phyloP scores from a whole-genome alignment of 2,329 filamentous ascomycete species.

The Colletotrichum siamense region DNA sequence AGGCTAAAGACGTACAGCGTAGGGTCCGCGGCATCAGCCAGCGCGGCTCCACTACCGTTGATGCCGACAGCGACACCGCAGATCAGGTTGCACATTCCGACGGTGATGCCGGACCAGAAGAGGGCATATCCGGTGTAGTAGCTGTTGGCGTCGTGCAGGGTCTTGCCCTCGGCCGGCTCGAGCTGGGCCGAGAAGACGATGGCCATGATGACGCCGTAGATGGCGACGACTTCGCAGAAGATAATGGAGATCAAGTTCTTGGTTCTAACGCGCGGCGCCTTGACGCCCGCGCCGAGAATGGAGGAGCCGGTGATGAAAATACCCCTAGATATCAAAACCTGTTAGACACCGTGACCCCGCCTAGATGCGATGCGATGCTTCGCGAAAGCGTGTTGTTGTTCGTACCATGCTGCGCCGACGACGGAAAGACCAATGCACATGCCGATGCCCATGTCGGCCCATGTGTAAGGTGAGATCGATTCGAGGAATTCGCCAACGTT shows the following conservation, averaged over 20 bases:
- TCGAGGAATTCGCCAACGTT: conserved; percentile 97
- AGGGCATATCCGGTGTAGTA: conserved; percentile 96
- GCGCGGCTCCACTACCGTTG: conserved; percentile 94
- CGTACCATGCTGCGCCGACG: conserved; percentile 95
- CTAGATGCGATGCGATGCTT: not conserved
- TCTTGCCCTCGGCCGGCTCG: conserved; percentile 65
- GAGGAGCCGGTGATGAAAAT: conserved; percentile 99
- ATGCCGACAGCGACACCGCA: conserved; percentile 97
- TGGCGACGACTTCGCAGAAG: conserved; percentile 99
- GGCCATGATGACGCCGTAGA: conserved; percentile 99
- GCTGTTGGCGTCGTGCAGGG: conserved; percentile 75
- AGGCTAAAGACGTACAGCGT: conserved; percentile 68
- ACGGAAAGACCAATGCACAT: conserved; percentile 97
- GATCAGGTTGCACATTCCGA: conserved; percentile 93
- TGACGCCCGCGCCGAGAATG: conserved; percentile 95
- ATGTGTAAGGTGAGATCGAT: conserved; percentile 90
- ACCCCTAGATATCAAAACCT: conserved; percentile 66
- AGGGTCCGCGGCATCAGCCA: conserved; percentile 93
- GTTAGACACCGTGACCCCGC: conserved; percentile 11
- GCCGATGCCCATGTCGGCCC: conserved; percentile 88
- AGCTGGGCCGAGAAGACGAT: conserved; percentile 97
- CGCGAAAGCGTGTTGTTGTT: not conserved
- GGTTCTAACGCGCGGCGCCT: conserved; percentile 94
- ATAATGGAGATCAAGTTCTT: conserved; percentile 99
- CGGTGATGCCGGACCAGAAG: conserved; percentile 95